Evolutionary conservation across 768 basidiomycete species (phyloP), one percentile per base, ranked within the genome.

Genomic region (Boletus reticuloceps): DNA sequence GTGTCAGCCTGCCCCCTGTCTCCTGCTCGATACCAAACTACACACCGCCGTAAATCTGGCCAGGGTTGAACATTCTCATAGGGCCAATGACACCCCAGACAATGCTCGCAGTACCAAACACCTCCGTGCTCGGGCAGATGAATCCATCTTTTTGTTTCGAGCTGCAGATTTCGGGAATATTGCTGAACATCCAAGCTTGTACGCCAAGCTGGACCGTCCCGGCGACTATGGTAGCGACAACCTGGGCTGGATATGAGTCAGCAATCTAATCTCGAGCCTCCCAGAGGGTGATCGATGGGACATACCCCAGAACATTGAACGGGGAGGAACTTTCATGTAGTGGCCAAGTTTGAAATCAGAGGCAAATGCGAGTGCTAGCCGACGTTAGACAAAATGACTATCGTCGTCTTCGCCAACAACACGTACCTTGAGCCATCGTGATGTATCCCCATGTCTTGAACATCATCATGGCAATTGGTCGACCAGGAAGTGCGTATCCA

Each of bases 31-130:
- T 5, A 31, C n/a, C 2, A 25, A 37, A 29, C 11, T 2, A 63
- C 66, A 46, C 44, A 72, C 75, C 75, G 54, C 79, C 79, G 69
- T 86, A 87, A 17, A 84, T 73, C 64, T 82, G 80, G 13, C 87
- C 88, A 17, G 72, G 45, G 3, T 82, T 87, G 76, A 89, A 92
- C 65, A 84, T 79, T n/a, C 82, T 77, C 32, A 72, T 74, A 7
- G 91, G 91, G 2, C 91, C 89, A 53, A 94, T 88, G 57, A 89
- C 87, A 56, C 91, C 88, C 85, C 85, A 91, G 58, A 92, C 80
- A 58, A 93, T 81, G 55, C 82, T 84, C 20, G 90, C 90, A 3
- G 88, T 89, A 37, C 87, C 88, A 68, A 92, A 91, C 9, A 89
- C 86, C 56, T 84, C 75, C 6, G 86, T 86, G 13, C 54, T 69